Conservation (phyloP, 306 rosid genomes). For the Senna tora region DNA sequence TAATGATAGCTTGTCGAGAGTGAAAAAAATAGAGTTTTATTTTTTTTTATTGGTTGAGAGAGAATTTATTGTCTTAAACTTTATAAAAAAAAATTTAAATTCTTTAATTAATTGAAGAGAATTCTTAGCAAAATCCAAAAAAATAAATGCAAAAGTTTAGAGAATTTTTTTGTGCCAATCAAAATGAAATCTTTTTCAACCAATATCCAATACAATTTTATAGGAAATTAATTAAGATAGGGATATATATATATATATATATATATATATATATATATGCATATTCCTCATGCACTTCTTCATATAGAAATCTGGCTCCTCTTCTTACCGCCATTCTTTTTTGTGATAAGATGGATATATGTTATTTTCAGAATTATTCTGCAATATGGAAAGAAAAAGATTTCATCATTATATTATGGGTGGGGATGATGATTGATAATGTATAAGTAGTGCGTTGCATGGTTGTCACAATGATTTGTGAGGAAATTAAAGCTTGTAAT, state of each 20-base stretch:
- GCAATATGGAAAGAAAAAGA: neutral
- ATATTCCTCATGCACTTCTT: neutral
- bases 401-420: neutral
- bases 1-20: too few relatives aligned
- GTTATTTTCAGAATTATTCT: neutral
- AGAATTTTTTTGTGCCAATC: conserved; percentile 7
- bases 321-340: conserved; percentile 40
- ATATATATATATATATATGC: too few relatives aligned
- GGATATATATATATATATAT: too few relatives aligned
- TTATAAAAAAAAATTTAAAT: too few relatives aligned
- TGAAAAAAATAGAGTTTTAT: too few relatives aligned
- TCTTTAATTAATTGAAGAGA: too few relatives aligned
- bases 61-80: too few relatives aligned
- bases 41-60: too few relatives aligned
- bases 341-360: conserved; percentile 29
- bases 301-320: conserved; percentile 23
- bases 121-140: too few relatives aligned
- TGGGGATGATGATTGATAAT: conserved; percentile 5
- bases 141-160: too few relatives aligned
- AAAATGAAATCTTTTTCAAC: neutral
- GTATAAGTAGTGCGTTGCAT: conserved; percentile 18
- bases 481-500: too few relatives aligned
- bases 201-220: neutral
- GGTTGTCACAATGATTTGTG: conserved; percentile 23
- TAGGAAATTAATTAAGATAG: neutral